phyloP scores from a whole-genome alignment of 306 rosid species.

The Hylodesmum podocarpum region DNA sequence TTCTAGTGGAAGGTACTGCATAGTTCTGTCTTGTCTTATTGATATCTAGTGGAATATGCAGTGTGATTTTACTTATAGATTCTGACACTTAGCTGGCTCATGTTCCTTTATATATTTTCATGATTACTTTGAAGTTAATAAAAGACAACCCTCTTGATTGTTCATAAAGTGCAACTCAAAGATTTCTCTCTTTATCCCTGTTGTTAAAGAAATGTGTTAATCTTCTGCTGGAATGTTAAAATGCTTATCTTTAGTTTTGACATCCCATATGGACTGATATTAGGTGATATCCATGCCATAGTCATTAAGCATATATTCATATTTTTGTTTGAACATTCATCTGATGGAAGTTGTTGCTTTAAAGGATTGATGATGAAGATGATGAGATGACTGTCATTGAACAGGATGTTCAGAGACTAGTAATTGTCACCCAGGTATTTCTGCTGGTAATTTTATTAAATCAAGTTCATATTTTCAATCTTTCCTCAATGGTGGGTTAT shows the following conservation, averaged over 20 bases:
- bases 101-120: background rate
- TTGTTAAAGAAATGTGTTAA: background rate
- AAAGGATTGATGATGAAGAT: slow-evolving; percentile 81
- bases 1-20: slow-evolving; percentile 59
- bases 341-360: slow-evolving; percentile 32
- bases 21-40: background rate
- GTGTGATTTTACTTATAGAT: background rate
- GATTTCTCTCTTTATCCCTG: background rate
- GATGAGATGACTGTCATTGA: slow-evolving; percentile 76
- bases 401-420: slow-evolving; percentile 87
- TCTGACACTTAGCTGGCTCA: background rate
- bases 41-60: background rate
- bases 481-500: background rate
- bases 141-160: background rate
- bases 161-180: background rate
- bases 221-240: slow-evolving; percentile 9
- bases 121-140: background rate
- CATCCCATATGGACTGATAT: background rate
- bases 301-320: background rate
- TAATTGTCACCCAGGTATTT: slow-evolving; percentile 92
- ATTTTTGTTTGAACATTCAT: slow-evolving; percentile 13
- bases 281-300: slow-evolving; percentile 8
- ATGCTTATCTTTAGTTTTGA: background rate
- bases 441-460: slow-evolving; percentile 3
- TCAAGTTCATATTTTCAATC: background rate